A percentile compares a stretch with the other conserved stretches of the same genome.
Evolutionary conservation across 2,329 filamentous ascomycete genomes (phyloP).

Genomic region (Hirsutella minnesotensis): DNA sequence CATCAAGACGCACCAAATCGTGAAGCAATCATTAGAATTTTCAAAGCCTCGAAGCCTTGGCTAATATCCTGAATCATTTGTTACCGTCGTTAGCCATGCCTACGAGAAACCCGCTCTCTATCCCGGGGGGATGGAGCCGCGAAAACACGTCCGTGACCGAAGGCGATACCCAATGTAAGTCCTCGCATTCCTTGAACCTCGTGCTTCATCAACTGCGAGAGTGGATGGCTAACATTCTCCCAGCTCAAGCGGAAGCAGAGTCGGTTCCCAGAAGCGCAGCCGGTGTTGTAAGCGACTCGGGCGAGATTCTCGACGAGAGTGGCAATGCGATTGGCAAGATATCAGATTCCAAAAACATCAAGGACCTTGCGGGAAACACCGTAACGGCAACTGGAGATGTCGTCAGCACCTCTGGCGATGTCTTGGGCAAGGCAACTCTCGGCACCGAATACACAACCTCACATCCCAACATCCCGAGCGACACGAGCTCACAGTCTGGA

Average conservation of each 20-base stretch:
- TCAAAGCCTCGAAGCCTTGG: too few species aligned
- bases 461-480: constrained; percentile 11
- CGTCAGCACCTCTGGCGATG: constrained; percentile 13
- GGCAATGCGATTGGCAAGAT: too few species aligned
- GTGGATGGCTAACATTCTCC: too few species aligned
- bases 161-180: not conserved
- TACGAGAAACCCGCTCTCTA: constrained; percentile 1
- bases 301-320: not conserved
- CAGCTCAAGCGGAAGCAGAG: constrained; percentile 9
- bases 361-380: constrained; percentile 28
- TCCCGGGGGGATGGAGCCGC: not conserved
- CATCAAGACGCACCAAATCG: too few species aligned
- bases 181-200: too few species aligned
- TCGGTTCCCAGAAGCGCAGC: constrained; percentile 24
- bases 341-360: constrained; percentile 6
- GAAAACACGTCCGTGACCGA: not conserved
- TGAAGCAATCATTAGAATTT: too few species aligned
- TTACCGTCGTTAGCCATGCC: not conserved
- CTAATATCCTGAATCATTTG: not conserved
- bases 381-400: constrained; percentile 22
- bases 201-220: too few species aligned
- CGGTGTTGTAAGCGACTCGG: constrained; percentile 11
- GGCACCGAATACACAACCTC: constrained; percentile 26
- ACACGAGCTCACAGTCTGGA: constrained; percentile 13
- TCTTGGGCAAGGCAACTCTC: constrained; percentile 28